Percentiles rank a stretch among this genome's conserved stretches.
These are phyloP conservation scores for Macaranga tanarius DNA, from an alignment of 441 rosid genomes.

Conservation along the genomic window DNA sequence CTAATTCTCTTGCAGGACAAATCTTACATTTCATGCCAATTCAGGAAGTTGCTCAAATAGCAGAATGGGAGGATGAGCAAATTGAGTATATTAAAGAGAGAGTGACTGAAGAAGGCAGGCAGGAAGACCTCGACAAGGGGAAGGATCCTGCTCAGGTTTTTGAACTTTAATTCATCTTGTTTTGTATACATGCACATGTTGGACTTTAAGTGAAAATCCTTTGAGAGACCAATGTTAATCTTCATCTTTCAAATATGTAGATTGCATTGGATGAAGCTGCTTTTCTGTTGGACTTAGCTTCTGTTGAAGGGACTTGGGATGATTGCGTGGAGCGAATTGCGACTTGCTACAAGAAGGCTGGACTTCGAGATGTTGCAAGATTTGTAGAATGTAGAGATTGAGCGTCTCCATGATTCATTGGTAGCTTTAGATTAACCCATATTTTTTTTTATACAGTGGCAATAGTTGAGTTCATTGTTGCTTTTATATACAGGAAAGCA, in stretches of 20 bases:
- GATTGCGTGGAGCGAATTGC: slow-evolving; percentile 51
- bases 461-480: background rate
- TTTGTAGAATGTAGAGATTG: slow-evolving; percentile 58
- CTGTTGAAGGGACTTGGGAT: slow-evolving; percentile 85
- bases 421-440: background rate
- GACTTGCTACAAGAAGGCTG: slow-evolving; percentile 69
- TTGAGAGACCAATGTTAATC: background rate
- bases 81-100: slow-evolving; percentile 60
- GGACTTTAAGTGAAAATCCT: background rate
- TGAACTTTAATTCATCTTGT: background rate
- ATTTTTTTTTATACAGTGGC: background rate
- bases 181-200: background rate
- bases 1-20: background rate
- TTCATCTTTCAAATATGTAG: slow-evolving; percentile 36
- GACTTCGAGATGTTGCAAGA: slow-evolving; percentile 57
- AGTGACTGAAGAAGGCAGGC: slow-evolving; percentile 59
- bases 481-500: background rate
- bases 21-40: slow-evolving; percentile 2
- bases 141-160: slow-evolving; percentile 65
- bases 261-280: slow-evolving; percentile 81
- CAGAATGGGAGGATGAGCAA: slow-evolving; percentile 81
- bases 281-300: slow-evolving; percentile 74
- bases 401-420: slow-evolving; percentile 8
- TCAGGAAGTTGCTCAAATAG: slow-evolving; percentile 76
- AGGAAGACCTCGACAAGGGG: slow-evolving; percentile 69